Base-by-base conservation (phyloP, 768 basidiomycete species). In the Zangia roseola region DNA sequence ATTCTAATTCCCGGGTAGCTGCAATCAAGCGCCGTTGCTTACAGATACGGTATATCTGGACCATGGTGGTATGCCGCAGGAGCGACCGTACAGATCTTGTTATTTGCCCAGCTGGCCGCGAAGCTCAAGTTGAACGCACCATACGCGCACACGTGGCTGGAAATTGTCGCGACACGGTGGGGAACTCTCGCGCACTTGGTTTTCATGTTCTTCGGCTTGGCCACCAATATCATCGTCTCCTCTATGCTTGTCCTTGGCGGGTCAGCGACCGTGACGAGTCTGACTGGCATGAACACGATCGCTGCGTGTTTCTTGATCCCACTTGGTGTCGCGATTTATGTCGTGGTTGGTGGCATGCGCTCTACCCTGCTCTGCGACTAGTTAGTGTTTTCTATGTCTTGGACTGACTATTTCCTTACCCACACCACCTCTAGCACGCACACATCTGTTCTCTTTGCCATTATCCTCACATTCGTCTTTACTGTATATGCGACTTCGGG, bases 21-120 rank as follows among this genome's bases (percentile, higher is more conserved):
- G 2, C 88, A 91, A 79, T 86, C 83, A 25, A 88, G 86, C 46
- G 88, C 89, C 0, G 83, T 91, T 8, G 90, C 84, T 0, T 97
- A 94, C 67, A 85, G 86, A 60, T 91, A 82, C 57, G 93, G 81
- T 65, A 84, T 94, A 51, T 83, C 81, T 5, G 91, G 91, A 0
- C 89, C 90, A 0, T 93, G 88, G 86, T 91, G 89, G 86, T 94
- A 94, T 57, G 92, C 88, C 6, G 81, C 88, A 28, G 92, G 91
- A n/a, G 92, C 90, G 20, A 88, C 86, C 0, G 82, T 92, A 21
- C 91, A 91, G 62, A 83, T 97, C 47, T 75, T 94, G 23, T 81
- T 97, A n/a, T 97, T 97, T 61, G 91, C 92, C 8, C 68, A 91
- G 81, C 75, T 94, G 38, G 90, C 94, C 0, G 89, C 91, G 16